Conservation (phyloP, 495 filamentous ascomycete species). For the Diplogelasinospora grovesii region DNA sequence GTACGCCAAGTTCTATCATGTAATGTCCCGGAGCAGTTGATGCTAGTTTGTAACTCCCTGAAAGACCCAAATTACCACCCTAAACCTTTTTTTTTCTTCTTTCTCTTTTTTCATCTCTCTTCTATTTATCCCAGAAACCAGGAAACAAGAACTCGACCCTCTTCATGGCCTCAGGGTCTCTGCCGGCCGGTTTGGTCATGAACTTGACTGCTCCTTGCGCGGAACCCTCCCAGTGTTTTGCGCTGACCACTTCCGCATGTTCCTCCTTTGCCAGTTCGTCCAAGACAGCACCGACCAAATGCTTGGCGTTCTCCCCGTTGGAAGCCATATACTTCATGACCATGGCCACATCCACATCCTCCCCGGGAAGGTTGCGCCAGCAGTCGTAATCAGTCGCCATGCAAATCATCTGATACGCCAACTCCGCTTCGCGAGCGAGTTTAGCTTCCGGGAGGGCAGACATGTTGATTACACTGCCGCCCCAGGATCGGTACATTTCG, state of each 20-base stretch:
- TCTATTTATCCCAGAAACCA: slow-evolving; percentile 40
- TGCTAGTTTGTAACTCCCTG: no score
- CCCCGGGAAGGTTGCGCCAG: slow-evolving; percentile 70
- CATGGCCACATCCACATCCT: slow-evolving; percentile 92
- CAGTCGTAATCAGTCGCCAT: slow-evolving; percentile 99
- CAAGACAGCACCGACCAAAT: slow-evolving; percentile 78
- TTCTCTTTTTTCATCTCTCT: background rate
- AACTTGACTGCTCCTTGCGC: slow-evolving; percentile 63
- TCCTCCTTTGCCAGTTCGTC: slow-evolving; percentile 74
- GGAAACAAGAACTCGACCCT: slow-evolving; percentile 76
- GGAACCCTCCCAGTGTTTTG: slow-evolving; percentile 64
- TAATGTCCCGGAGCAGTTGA: no score
- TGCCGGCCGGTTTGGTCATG: slow-evolving; percentile 60
- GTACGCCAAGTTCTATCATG: no score
- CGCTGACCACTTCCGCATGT: slow-evolving; percentile 65
- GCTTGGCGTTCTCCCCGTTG: slow-evolving; percentile 79
- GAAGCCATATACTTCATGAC: slow-evolving; percentile 95
- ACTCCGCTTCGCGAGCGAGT: slow-evolving; percentile 90
- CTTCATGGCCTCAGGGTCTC: slow-evolving; percentile 57
- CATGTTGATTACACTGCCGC: slow-evolving; percentile 95
- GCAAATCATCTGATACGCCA: slow-evolving; percentile 96
- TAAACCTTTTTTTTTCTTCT: no score
- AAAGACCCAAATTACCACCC: no score
- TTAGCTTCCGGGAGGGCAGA: slow-evolving; percentile 93
- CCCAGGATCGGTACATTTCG: slow-evolving; percentile 87